Percentiles rank a stretch among this genome's conserved stretches.
Conservation (phyloP, 2,329 filamentous ascomycete genomes). For the Simplicillium sp. region DNA sequence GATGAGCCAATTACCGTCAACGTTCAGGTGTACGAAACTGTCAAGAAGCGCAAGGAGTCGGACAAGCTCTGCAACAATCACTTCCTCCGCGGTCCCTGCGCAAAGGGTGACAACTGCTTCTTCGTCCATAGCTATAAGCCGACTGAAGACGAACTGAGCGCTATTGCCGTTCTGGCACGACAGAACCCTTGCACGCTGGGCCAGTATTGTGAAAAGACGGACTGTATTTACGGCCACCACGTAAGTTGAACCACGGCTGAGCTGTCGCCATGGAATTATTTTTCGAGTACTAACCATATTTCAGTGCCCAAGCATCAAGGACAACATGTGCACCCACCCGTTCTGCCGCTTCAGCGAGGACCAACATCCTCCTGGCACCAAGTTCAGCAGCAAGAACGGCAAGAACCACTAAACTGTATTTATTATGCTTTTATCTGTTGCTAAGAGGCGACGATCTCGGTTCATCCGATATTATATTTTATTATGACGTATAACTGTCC, state of each 20-base stretch:
- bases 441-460: too few species aligned
- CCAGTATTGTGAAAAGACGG: constrained; percentile 46
- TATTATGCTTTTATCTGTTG: too few species aligned
- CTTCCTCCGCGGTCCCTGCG: constrained; percentile 47
- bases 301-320: constrained; percentile 43
- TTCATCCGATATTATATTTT: too few species aligned
- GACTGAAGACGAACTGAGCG: constrained; percentile 42
- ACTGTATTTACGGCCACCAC: constrained; percentile 56
- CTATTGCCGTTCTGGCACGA: constrained; percentile 45
- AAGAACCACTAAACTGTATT: too few species aligned
- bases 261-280: neutral
- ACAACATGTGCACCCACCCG: constrained; percentile 41
- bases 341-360: constrained; percentile 45
- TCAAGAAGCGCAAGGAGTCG: constrained; percentile 45
- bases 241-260: constrained; percentile 28
- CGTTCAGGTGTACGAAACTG: constrained; percentile 34
- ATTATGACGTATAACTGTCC: too few species aligned
- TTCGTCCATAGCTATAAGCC: constrained; percentile 49
- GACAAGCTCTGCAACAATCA: constrained; percentile 55
- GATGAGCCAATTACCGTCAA: constrained; percentile 42
- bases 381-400: constrained; percentile 17
- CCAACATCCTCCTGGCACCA: constrained; percentile 49
- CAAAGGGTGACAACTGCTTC: constrained; percentile 42
- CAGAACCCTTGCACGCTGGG: constrained; percentile 48
- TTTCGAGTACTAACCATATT: constrained; percentile 4